A percentile compares a stretch with the other conserved stretches of the same genome.
These are phyloP conservation scores for Yamadazyma triangularis DNA, from an alignment of 1,139 yeast genomes.

Conservation along the genomic window DNA sequence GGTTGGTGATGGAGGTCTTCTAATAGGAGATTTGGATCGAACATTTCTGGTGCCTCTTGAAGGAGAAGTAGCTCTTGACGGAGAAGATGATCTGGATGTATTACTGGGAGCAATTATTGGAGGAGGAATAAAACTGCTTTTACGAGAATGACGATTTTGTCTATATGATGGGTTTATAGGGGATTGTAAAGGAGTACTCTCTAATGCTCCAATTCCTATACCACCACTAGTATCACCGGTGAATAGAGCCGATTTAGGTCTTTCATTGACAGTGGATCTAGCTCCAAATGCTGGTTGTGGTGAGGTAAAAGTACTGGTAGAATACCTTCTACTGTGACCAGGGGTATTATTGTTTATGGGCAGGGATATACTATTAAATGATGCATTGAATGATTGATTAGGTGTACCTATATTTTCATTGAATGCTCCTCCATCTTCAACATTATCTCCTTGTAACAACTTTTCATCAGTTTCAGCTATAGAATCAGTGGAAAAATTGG, in stretches of 20 bases:
- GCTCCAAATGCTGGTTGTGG: slow-evolving; percentile 11
- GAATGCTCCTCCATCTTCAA: neutral
- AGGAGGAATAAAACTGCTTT: slow-evolving; percentile 11
- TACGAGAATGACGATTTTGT: neutral
- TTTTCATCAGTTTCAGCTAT: slow-evolving; percentile 17
- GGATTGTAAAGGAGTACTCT: slow-evolving; percentile 5
- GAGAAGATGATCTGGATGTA: slow-evolving; percentile 20
- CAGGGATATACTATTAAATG: neutral
- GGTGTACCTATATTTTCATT: slow-evolving; percentile 6
- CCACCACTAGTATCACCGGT: slow-evolving; percentile 8
- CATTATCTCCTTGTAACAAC: neutral
- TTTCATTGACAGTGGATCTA: slow-evolving; percentile 16
- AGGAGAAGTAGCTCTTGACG: slow-evolving; percentile 31
- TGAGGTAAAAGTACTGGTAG: slow-evolving; percentile 18
- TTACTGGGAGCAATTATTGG: slow-evolving; percentile 14
- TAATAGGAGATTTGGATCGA: slow-evolving; percentile 29
- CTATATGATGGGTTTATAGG: slow-evolving; percentile 4
- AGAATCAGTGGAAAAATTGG: slow-evolving; percentile 44
- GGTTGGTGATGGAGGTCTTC: slow-evolving; percentile 25
- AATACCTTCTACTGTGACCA: slow-evolving; percentile 16
- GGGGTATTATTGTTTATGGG: neutral
- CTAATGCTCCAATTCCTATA: neutral
- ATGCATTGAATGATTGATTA: slow-evolving; percentile 2
- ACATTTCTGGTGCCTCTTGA: slow-evolving; percentile 22
- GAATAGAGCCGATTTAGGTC: slow-evolving; percentile 34